Percentiles rank a stretch among this genome's conserved stretches.
These are phyloP conservation scores for Phytophthora fragariaefolia DNA, from an alignment of 352 stramenopile genomes.

Conservation along the genomic window DNA sequence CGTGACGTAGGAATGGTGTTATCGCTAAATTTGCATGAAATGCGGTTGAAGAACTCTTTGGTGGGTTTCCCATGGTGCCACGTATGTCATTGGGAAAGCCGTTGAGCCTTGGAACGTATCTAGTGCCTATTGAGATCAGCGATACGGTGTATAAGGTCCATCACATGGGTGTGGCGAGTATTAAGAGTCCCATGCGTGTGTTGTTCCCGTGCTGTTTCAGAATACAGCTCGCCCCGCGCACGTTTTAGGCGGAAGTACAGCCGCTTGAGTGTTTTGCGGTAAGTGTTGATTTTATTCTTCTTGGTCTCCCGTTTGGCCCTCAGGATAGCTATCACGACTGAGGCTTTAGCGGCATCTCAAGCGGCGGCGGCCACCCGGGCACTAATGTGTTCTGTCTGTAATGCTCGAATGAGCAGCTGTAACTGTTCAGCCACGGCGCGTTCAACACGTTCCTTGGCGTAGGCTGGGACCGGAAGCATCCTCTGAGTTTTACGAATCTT, in stretches of 20 bases:
- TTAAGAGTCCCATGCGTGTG: too few species aligned
- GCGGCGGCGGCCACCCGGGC: too few species aligned
- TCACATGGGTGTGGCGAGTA: background rate
- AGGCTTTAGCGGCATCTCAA: background rate
- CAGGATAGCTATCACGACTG: background rate
- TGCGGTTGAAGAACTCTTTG: background rate
- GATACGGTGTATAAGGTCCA: background rate
- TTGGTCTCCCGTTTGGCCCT: background rate
- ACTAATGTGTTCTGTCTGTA: too few species aligned
- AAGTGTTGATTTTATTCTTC: background rate
- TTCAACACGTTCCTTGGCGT: too few species aligned
- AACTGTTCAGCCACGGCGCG: too few species aligned
- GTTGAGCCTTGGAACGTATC: background rate
- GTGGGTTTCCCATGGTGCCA: background rate
- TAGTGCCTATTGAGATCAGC: background rate
- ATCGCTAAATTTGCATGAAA: background rate
- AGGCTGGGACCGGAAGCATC: too few species aligned
- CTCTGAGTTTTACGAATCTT: too few species aligned
- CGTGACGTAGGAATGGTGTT: background rate
- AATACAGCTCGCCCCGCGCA: background rate
- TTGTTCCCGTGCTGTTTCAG: too few species aligned
- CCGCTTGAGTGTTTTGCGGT: background rate
- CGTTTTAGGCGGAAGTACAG: background rate
- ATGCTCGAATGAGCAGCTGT: too few species aligned
- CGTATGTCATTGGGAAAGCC: background rate